Evolutionary conservation across 352 stramenopile species (phyloP), one percentile per base, ranked within the genome.

Genomic region (Pythium phragmiticola): DNA sequence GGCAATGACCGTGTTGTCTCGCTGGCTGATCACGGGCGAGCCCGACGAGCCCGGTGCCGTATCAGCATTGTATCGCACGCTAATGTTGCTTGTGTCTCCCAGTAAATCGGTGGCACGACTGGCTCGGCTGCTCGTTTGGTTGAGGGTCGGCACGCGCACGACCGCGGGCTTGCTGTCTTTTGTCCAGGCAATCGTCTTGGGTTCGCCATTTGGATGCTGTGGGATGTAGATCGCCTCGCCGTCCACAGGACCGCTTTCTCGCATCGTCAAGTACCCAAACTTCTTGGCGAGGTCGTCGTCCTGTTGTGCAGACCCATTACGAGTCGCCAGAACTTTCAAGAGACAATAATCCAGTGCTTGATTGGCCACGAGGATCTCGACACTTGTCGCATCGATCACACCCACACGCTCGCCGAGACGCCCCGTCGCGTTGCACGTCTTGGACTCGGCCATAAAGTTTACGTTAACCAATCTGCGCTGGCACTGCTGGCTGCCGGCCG

Each of bases 21-120:
- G 34, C 34, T 39, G 34, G 34, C 34, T 87, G 28, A 89, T 49
- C 30, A 89, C 80, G 0, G 80, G 80, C 26, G 80, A 86, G 9
- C 80, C 80, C 7, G 80, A 89, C 12, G 82, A 88, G n/a, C 82
- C 82, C 49, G 78, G 78, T 41, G 77, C 60, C 34, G 83, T 90
- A 58, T 92, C 83, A 30, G 78, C 80, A 66, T 84, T 85, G 64
- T 92, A 92, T 47, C 69, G 77, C 26, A 90, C 80, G 17, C 78
- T 73, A 19, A 57, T 49, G 34, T 74, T 41, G 11, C 12, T 4
- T 7, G 13, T 43, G 39, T 41, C 7, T 49, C 53, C 21, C 23
- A 30, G 34, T 34, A 23, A 6, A 17, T 33, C 21, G 8, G 42
- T 39, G 16, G 16, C n/a, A 34, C 41, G 26, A 14, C 26, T 54